A percentile compares a stretch with the other conserved stretches of the same genome.
Conservation (phyloP, 371 early-diverging fungal genomes). For the Circinella minor region DNA sequence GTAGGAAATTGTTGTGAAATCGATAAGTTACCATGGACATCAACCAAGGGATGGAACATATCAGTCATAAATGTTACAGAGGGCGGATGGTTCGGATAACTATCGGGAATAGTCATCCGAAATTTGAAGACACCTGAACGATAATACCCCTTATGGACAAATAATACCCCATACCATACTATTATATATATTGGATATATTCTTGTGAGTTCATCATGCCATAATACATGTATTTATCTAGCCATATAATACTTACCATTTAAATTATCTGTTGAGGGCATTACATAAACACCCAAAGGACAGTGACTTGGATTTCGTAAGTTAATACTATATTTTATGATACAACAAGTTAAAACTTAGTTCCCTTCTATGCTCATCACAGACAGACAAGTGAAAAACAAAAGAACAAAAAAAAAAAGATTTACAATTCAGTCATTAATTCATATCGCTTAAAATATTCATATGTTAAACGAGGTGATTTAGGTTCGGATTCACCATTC, state of each 20-base stretch:
- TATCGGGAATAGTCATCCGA: slow-evolving; percentile 83
- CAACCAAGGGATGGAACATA: slow-evolving; percentile 97
- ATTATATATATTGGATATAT: not conserved
- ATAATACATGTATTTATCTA: too few species aligned
- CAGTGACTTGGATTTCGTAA: slow-evolving; percentile 78
- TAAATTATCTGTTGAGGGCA: slow-evolving; percentile 80
- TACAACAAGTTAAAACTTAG: too few species aligned
- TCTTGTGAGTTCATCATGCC: too few species aligned
- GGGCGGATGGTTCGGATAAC: slow-evolving; percentile 86
- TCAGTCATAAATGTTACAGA: slow-evolving; percentile 87
- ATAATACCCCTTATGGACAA: slow-evolving; percentile 90
- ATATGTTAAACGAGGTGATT: slow-evolving; percentile 15
- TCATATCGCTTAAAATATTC: slow-evolving; percentile 26
- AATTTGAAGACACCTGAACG: slow-evolving; percentile 94
- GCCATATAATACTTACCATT: slow-evolving; percentile 53
- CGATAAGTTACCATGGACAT: slow-evolving; percentile 67
- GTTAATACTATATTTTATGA: slow-evolving; percentile 61
- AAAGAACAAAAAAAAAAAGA: not conserved
- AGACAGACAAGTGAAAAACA: too few species aligned
- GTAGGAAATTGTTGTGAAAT: slow-evolving; percentile 78
- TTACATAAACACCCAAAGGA: slow-evolving; percentile 86
- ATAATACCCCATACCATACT: slow-evolving; percentile 88
- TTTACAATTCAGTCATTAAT: slow-evolving; percentile 30
- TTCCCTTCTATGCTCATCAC: too few species aligned
- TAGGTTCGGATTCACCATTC: slow-evolving; percentile 12